phyloP scores from a whole-genome alignment of 805 yeast genomes.

The Candida hungchunana region DNA sequence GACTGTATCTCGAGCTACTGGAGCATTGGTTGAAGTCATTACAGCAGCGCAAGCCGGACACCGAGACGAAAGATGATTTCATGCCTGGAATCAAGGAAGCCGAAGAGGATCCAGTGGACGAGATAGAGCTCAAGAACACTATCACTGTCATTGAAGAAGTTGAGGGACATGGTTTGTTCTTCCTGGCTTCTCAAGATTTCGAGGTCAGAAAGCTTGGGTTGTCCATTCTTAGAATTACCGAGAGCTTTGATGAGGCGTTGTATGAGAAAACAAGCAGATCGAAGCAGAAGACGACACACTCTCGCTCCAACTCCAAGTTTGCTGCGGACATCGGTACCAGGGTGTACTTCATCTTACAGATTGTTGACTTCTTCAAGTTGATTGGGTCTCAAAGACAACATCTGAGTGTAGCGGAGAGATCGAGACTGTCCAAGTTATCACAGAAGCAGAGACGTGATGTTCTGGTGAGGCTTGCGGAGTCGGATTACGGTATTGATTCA shows the following conservation, averaged over 20 bases:
- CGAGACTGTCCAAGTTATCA: conserved; percentile 60
- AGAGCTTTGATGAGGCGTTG: conserved; percentile 84
- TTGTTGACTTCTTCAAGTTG: conserved; percentile 60
- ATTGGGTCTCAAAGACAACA: conserved; percentile 44
- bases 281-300: conserved; percentile 30
- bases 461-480: conserved; percentile 75
- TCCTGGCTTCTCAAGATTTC: conserved; percentile 83
- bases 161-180: conserved; percentile 92
- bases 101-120: conserved; percentile 42
- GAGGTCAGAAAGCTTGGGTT: conserved; percentile 71
- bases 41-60: conserved; percentile 30
- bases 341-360: conserved; percentile 70
- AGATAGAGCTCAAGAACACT: conserved; percentile 70
- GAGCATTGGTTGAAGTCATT: conserved; percentile 78
- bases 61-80: conserved; percentile 8
- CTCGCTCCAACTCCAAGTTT: conserved; percentile 59
- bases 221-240: conserved; percentile 67
- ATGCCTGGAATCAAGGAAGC: conserved; percentile 10
- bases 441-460: conserved; percentile 57
- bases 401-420: conserved; percentile 72
- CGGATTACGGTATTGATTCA: conserved; percentile 91
- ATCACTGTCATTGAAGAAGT: conserved; percentile 89
- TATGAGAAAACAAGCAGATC: conserved; percentile 40
- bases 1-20: conserved; percentile 72
- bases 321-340: conserved; percentile 78